Conservation (phyloP, 257 asterid genomes). For the Nicotiana tomentosiformis region DNA sequence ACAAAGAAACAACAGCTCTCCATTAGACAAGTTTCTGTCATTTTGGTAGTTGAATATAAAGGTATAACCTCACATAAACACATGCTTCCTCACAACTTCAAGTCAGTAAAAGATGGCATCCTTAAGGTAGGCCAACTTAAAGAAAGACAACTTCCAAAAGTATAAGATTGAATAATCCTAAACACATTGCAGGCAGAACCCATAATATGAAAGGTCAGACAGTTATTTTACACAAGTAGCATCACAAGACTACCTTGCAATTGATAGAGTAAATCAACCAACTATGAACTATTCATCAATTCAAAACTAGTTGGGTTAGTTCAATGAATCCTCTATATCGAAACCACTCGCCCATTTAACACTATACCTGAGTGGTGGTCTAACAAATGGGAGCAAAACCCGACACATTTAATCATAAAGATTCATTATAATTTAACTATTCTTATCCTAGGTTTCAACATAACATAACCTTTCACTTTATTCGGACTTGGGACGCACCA, state of each 20-base stretch:
- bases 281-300: background rate
- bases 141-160: background rate
- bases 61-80: background rate
- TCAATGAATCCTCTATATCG: background rate
- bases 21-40: background rate
- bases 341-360: background rate
- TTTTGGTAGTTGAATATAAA: background rate
- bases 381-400: background rate
- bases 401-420: background rate
- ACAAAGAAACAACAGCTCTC: constrained; percentile 12
- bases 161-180: background rate
- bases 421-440: background rate
- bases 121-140: background rate
- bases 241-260: background rate
- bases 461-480: background rate
- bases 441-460: background rate
- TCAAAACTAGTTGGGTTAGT: background rate
- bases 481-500: background rate
- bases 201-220: background rate
- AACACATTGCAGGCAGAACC: background rate
- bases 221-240: background rate
- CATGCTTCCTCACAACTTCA: background rate
- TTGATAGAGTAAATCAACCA: background rate
- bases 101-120: background rate
- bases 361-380: background rate